phyloP scores from a whole-genome alignment of 2,329 filamentous ascomycete genomes.

The Fusarium sacchari region DNA sequence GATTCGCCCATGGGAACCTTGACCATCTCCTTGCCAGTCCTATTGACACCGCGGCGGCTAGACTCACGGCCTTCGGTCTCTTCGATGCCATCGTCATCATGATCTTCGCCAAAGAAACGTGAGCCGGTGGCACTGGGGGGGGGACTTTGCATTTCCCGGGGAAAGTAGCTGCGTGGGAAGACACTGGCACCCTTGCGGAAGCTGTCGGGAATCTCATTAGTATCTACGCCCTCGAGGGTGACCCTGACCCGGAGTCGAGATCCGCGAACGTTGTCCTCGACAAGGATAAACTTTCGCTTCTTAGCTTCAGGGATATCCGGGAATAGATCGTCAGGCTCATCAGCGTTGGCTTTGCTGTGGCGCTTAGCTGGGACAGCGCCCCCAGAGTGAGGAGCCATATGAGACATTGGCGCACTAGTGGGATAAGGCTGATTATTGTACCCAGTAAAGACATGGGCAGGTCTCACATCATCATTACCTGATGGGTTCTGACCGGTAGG shows the following conservation, averaged over 20 bases:
- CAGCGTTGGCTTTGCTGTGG: slow-evolving; percentile 58
- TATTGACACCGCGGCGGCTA: slow-evolving; percentile 49
- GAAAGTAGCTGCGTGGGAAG: slow-evolving; percentile 90
- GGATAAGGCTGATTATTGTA: slow-evolving; percentile 72
- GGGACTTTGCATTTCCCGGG: slow-evolving; percentile 89
- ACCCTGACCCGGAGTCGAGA: slow-evolving; percentile 88
- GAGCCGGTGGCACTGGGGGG: slow-evolving; percentile 79
- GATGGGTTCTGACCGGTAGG: slow-evolving; percentile 63
- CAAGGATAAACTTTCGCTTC: slow-evolving; percentile 95
- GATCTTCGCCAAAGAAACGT: slow-evolving; percentile 77
- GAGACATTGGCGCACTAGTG: slow-evolving; percentile 69
- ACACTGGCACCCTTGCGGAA: slow-evolving; percentile 92
- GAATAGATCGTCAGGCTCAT: slow-evolving; percentile 78
- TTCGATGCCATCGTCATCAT: slow-evolving; percentile 64
- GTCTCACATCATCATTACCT: slow-evolving; percentile 71
- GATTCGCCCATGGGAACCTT: slow-evolving; percentile 74
- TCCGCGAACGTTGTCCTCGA: slow-evolving; percentile 86
- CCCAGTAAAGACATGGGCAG: slow-evolving; percentile 77
- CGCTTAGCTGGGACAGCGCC: slow-evolving; percentile 51
- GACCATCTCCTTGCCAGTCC: slow-evolving; percentile 56
- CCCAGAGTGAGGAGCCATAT: slow-evolving; percentile 58
- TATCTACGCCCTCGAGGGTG: slow-evolving; percentile 91
- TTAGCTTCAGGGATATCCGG: slow-evolving; percentile 89
- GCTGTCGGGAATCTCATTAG: slow-evolving; percentile 94
- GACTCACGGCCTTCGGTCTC: slow-evolving; percentile 60